Evolutionary conservation across 2,329 filamentous ascomycete genomes (phyloP), one percentile per base, ranked within the genome.

Genomic region (Rhynchosporium secalis): DNA sequence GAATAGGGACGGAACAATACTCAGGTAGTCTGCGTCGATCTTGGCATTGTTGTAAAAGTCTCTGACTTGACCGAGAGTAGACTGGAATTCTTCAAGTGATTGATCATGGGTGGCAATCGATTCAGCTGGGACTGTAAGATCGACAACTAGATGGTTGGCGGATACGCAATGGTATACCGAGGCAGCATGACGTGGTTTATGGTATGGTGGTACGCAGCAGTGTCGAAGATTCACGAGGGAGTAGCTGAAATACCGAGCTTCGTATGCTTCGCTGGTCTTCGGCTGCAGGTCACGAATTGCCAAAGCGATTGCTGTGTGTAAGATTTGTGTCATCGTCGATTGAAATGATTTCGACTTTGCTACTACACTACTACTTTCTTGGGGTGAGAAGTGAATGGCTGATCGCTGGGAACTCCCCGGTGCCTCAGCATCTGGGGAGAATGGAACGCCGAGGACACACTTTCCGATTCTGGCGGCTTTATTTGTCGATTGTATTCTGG

Each of bases 111-210:
- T 7, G 13, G 20, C 5, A 10, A 12, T 29, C 20, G 36, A 29
- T 9, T 40, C 20, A 13, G 47, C 49, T 3, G 57, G 57, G 3
- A 63, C 49, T 9, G 47, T 41, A 26, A 63, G 51, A 12, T 63
- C 58, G 2, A 63, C 51, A 15, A 57, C 29, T 2, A 63, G 36
- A 26, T 40, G 13, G 8, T 33, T 58, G 10, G 33, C 46, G 9
- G 62, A 63, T 13, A 58, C 46, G 26, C 41, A 51, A 28, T 63
- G 62, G 31, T 61, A 61, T 2, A 62, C 61, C 6, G 61, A 47
- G 3, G 41, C 61, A n/a, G 61, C 55, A 40, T 62, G 56, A 12
- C 26, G 45, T 28, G 55, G 41, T 13, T 33, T 47, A n/a, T 54
- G 51, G 29, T 54, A 54, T 7, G 51, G 51, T 12, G 51, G 51